A percentile compares a stretch with the other conserved stretches of the same genome.
These are phyloP conservation scores for Tetraselmis chui DNA, from an alignment of 139 green algal species.

Conservation along the genomic window DNA sequence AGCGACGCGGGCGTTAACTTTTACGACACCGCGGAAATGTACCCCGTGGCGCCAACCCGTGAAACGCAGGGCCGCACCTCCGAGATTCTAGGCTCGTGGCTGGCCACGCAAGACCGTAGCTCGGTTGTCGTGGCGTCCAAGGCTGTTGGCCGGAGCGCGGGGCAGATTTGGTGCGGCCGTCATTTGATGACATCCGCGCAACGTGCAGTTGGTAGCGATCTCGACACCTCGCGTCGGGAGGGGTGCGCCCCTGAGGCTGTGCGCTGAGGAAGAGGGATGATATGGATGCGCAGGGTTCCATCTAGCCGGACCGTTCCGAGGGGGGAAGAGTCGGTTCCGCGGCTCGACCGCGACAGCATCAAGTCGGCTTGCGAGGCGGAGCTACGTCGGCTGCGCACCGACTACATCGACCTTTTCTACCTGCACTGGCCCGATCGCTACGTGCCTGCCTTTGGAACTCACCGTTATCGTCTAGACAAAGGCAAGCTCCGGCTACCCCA, in stretches of 20 bases:
- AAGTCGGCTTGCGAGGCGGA: background rate
- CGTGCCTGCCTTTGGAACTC: constrained; percentile 3
- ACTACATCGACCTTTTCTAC: constrained; percentile 17
- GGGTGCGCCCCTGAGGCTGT: background rate
- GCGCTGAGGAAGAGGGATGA: background rate
- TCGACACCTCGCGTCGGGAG: too few species aligned
- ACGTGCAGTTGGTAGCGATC: too few species aligned
- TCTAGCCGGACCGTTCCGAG: background rate
- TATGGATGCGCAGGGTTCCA: background rate
- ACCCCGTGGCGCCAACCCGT: constrained; percentile 5
- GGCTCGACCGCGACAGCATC: background rate
- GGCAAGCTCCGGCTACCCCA: background rate
- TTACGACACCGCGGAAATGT: constrained; percentile 8
- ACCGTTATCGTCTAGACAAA: constrained; percentile 5
- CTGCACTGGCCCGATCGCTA: constrained; percentile 18
- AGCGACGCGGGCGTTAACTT: constrained; percentile 10
- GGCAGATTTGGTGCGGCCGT: constrained; percentile 4
- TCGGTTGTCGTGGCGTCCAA: background rate
- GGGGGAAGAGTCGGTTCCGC: background rate
- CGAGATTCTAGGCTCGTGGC: constrained; percentile 7
- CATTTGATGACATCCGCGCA: too few species aligned
- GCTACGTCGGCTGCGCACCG: constrained; percentile 6
- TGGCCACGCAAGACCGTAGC: constrained; percentile 3
- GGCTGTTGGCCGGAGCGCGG: background rate
- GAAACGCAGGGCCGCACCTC: constrained; percentile 9